A percentile compares a stretch with the other conserved stretches of the same genome.
phyloP scores from a whole-genome alignment of 2,329 filamentous ascomycete genomes.

The Ophiocordyceps australis region DNA sequence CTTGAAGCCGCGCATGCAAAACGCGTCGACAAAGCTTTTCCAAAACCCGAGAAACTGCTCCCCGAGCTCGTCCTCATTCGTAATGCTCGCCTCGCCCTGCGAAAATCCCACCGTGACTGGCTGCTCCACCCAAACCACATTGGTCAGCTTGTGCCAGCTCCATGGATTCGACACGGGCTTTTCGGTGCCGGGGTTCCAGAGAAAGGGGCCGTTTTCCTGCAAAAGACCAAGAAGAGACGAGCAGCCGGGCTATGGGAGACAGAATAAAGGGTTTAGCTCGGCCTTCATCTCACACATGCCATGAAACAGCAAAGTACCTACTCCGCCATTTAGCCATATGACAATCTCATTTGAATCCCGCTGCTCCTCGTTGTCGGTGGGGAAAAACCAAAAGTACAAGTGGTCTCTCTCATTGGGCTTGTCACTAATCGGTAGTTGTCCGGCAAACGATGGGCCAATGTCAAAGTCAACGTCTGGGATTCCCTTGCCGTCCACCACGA shows the following conservation, averaged over 20 bases:
- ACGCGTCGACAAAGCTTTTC: conserved; percentile 59
- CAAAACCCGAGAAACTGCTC: conserved; percentile 62
- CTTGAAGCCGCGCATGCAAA: conserved; percentile 47
- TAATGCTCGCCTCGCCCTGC: conserved; percentile 43
- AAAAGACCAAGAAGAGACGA: conserved; percentile 49
- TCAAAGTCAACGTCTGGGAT: conserved; percentile 50
- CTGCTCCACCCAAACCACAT: conserved; percentile 56
- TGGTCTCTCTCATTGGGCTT: conserved; percentile 27
- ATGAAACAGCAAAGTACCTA: conserved; percentile 6
- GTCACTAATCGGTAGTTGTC: conserved; percentile 34
- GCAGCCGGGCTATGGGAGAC: conserved; percentile 31
- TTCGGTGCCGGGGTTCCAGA: conserved; percentile 53
- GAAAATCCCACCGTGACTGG: conserved; percentile 51
- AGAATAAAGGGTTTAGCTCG: no score
- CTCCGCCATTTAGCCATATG: conserved; percentile 41
- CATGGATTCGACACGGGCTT: conserved; percentile 48
- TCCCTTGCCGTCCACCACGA: conserved; percentile 38
- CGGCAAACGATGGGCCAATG: conserved; percentile 38
- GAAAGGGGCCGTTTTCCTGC: conserved; percentile 60
- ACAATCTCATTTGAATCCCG: conserved; percentile 36
- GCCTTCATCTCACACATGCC: not conserved
- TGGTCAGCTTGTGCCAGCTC: conserved; percentile 34
- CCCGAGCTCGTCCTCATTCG: conserved; percentile 47
- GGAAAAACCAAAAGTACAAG: conserved; percentile 52
- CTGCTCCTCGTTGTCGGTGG: conserved; percentile 25